Conservation (phyloP, 2,329 filamentous ascomycete genomes). For the Ampelomyces quisqualis region DNA sequence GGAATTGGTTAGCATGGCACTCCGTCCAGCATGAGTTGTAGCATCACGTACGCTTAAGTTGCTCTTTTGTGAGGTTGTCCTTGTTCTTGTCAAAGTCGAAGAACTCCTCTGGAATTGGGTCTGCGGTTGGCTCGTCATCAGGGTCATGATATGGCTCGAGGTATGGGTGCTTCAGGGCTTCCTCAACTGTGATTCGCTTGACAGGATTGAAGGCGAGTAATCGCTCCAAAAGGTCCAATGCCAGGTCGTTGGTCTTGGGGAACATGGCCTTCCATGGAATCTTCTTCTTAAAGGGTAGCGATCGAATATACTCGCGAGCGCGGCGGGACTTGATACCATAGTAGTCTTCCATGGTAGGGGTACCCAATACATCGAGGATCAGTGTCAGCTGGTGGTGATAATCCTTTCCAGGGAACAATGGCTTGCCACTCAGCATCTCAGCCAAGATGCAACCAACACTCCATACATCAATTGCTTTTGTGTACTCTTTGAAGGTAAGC, state of each 20-base stretch:
- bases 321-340: constrained; percentile 99
- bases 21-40: no score
- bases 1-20: constrained; percentile 1
- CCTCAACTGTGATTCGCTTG: constrained; percentile 97
- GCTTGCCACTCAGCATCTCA: constrained; percentile 98
- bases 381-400: constrained; percentile 98
- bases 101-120: constrained; percentile 97
- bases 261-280: constrained; percentile 96
- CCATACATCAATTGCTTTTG: constrained; percentile 99
- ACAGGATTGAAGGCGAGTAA: constrained; percentile 96
- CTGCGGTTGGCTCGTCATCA: constrained; percentile 94
- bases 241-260: constrained; percentile 97
- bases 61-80: constrained; percentile 96
- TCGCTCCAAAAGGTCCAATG: constrained; percentile 91
- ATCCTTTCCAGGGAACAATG: constrained; percentile 96
- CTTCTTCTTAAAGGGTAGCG: constrained; percentile 99
- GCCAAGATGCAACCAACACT: constrained; percentile 97
- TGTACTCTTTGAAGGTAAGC: constrained; percentile 99
- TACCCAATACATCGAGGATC: constrained; percentile 95
- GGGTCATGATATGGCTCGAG: constrained; percentile 98
- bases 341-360: constrained; percentile 99
- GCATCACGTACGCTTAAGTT: constrained; percentile 74
- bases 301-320: constrained; percentile 96
- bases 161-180: constrained; percentile 95
- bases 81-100: constrained; percentile 99